Percentiles rank a stretch among this genome's conserved stretches.
Conservation (phyloP, 176 grass and related monocot species). For the Ampelocalamus luodianensis region DNA sequence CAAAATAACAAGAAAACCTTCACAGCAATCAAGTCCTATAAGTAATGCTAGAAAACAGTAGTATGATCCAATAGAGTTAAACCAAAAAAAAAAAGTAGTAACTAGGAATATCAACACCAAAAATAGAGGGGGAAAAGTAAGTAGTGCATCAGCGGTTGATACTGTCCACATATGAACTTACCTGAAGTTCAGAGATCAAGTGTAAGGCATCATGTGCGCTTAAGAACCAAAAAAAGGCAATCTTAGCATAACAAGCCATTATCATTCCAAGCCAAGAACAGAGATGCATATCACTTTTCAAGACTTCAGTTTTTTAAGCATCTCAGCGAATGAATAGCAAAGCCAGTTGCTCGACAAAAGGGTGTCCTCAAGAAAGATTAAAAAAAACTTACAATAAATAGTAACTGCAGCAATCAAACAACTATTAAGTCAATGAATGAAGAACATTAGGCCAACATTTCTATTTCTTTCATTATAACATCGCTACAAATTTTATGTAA, state of each 20-base stretch:
- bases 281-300: not conserved
- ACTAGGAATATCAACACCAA: not conserved
- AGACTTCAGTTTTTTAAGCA: conserved; percentile 5
- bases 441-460: not conserved
- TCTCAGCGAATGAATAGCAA: not conserved
- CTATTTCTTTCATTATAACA: not conserved
- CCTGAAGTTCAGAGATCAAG: conserved; percentile 78
- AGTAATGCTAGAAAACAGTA: conserved; percentile 11
- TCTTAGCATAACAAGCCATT: not conserved
- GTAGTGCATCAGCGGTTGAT: conserved; percentile 63
- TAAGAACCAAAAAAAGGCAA: not conserved
- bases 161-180: conserved; percentile 66
- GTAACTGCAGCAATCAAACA: not conserved
- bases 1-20: conserved; percentile 8
- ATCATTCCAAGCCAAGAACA: not conserved
- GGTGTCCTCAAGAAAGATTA: not conserved
- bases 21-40: not conserved
- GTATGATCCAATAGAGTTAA: not conserved
- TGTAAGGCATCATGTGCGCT: conserved; percentile 66
- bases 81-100: conserved; percentile 17
- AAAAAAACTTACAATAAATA: not conserved
- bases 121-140: conserved; percentile 7
- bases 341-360: not conserved
- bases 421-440: not conserved
- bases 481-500: conserved; percentile 4